These are phyloP conservation scores for Turritis glabra DNA, from an alignment of 345 rosid genomes.

Conservation along the genomic window DNA sequence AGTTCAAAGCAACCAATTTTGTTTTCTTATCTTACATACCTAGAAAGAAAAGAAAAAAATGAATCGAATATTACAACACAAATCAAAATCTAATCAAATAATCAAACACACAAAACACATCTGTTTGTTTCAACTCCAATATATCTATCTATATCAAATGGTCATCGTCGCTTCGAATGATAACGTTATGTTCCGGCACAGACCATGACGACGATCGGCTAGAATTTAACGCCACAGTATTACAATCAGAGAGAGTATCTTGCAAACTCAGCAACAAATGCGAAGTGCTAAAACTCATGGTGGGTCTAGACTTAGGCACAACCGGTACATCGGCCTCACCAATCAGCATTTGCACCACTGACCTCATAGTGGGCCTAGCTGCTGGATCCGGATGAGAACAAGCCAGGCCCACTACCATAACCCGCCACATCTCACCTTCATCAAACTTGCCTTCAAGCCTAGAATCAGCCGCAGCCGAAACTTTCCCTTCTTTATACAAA, in stretches of 20 bases:
- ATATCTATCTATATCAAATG: conserved; percentile 22
- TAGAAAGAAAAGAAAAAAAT: not conserved
- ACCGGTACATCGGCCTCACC: conserved; percentile 43
- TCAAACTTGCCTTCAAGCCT: conserved; percentile 54
- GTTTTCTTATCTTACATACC: conserved; percentile 4
- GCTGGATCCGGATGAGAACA: conserved; percentile 59
- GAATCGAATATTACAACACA: conserved; percentile 29
- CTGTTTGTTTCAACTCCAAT: not conserved
- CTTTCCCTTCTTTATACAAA: conserved; percentile 52
- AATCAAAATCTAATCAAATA: conserved; percentile 19
- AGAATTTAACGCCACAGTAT: conserved; percentile 53
- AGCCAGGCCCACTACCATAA: conserved; percentile 51
- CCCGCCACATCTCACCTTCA: conserved; percentile 50
- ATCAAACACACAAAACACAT: conserved; percentile 1
- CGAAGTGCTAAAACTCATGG: conserved; percentile 86
- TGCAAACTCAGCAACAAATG: conserved; percentile 79
- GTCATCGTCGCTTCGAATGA: conserved; percentile 32
- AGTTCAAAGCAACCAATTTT: not conserved
- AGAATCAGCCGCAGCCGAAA: conserved; percentile 47
- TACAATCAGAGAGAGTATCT: conserved; percentile 86
- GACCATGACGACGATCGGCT: conserved; percentile 68
- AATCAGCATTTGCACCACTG: conserved; percentile 53
- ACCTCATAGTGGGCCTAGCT: conserved; percentile 57
- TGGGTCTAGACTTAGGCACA: conserved; percentile 39
- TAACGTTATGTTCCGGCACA: conserved; percentile 23